Conservation (phyloP, 1,284 basidiomycete genomes). For the Sutorius eximius region DNA sequence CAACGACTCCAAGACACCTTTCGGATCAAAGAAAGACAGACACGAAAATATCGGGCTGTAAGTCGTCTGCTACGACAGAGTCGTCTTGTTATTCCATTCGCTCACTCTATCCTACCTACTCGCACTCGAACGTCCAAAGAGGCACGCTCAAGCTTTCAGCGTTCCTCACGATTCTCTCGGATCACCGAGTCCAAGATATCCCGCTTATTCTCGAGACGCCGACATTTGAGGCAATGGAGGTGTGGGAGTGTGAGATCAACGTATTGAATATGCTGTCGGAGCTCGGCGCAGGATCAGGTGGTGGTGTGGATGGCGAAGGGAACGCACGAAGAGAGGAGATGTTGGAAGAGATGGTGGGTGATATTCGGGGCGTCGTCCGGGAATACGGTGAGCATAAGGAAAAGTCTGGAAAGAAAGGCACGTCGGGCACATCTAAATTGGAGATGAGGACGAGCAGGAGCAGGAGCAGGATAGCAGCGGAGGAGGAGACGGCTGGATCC, state of each 20-base stretch:
- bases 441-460: constrained; percentile 1
- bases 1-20: constrained; percentile 76
- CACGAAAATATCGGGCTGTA: constrained; percentile 86
- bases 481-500: constrained; percentile 6
- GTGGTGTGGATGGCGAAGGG: background rate
- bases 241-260: constrained; percentile 75
- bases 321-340: background rate
- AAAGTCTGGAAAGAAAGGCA: constrained; percentile 1
- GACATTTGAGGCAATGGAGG: constrained; percentile 54
- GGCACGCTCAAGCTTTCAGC: constrained; percentile 66
- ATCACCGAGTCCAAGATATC: constrained; percentile 66
- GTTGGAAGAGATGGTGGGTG: constrained; percentile 12
- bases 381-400: constrained; percentile 16
- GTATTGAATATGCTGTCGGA: constrained; percentile 52
- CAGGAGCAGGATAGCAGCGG: constrained; percentile 12
- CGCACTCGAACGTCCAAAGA: constrained; percentile 34
- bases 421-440: background rate
- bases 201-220: constrained; percentile 86
- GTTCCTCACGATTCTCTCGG: constrained; percentile 70
- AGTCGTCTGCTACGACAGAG: background rate
- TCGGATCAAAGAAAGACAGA: constrained; percentile 70
- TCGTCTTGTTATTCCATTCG: background rate
- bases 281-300: background rate
- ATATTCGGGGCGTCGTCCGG: constrained; percentile 17
- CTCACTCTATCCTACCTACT: background rate